Evolutionary conservation across 140 eudicot species (phyloP).

Genomic region (Cichorium intybus): DNA sequence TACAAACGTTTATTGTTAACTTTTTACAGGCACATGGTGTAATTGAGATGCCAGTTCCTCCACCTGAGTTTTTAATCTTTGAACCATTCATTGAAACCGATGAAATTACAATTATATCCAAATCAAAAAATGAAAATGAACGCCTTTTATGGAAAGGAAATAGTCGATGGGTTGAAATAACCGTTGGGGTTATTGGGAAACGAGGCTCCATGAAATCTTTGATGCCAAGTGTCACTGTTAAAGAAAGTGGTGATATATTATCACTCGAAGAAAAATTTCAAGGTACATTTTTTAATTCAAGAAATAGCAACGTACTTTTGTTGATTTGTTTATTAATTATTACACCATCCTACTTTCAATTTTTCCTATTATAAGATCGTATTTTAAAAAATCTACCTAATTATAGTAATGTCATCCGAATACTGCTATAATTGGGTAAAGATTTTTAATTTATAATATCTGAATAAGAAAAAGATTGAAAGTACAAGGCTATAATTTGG

Average conservation of each 20-base stretch:
- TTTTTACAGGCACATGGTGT: slow-evolving; percentile 64
- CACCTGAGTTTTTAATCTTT: slow-evolving; percentile 77
- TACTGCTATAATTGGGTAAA: too few relatives aligned
- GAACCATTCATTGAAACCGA: slow-evolving; percentile 94
- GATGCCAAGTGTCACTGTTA: slow-evolving; percentile 89
- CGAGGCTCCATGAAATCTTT: slow-evolving; percentile 75
- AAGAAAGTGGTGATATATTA: slow-evolving; percentile 82
- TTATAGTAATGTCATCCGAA: too few relatives aligned
- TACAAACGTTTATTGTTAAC: slow-evolving; percentile 13
- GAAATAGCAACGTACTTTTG: not conserved
- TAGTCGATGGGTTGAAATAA: slow-evolving; percentile 94
- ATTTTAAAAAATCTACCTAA: too few relatives aligned
- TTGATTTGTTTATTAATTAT: not conserved
- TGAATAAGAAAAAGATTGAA: too few relatives aligned
- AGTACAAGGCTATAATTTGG: too few relatives aligned
- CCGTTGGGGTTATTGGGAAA: slow-evolving; percentile 91
- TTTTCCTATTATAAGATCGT: too few relatives aligned
- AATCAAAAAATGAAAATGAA: slow-evolving; percentile 38
- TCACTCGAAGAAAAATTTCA: slow-evolving; percentile 96
- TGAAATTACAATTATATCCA: slow-evolving; percentile 66
- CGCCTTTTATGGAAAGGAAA: slow-evolving; percentile 71
- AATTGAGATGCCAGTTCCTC: slow-evolving; percentile 96
- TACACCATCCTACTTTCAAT: too few relatives aligned
- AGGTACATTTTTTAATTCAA: slow-evolving; percentile 38
- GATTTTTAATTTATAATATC: too few relatives aligned